Percentiles rank a stretch among this genome's conserved stretches.
These are phyloP conservation scores for Lentinus brumalis DNA, from an alignment of 768 basidiomycete genomes.

Conservation along the genomic window DNA sequence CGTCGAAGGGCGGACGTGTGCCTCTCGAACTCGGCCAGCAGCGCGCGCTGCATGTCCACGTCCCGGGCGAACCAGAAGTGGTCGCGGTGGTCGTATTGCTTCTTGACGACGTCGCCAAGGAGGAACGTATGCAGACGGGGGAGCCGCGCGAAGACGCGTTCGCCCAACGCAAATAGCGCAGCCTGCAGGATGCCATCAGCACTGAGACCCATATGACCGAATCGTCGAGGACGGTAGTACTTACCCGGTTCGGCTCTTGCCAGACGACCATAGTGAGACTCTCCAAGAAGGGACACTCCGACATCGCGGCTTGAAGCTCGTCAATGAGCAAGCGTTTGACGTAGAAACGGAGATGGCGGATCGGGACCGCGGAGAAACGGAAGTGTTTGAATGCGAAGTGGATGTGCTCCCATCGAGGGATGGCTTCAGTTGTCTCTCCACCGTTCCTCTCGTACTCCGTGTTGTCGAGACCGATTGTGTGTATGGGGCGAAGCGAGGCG, in stretches of 20 bases:
- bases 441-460: background rate
- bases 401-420: background rate
- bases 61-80: conserved; percentile 4
- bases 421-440: background rate
- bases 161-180: background rate
- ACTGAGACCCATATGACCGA: background rate
- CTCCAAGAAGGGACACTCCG: background rate
- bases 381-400: background rate
- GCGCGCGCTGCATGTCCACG: background rate
- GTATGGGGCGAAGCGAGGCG: too few species aligned
- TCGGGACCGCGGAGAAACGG: background rate
- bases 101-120: background rate
- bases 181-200: background rate
- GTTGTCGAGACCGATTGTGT: background rate
- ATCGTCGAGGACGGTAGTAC: background rate
- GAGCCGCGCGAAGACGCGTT: background rate
- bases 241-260: background rate
- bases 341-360: background rate
- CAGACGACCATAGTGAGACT: background rate
- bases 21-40: background rate
- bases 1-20: conserved; percentile 2
- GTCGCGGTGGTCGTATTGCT: background rate
- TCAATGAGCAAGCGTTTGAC: background rate
- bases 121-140: background rate
- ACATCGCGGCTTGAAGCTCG: background rate